Percentiles rank a stretch among this genome's conserved stretches.
phyloP scores from a whole-genome alignment of 768 basidiomycete genomes.

The Psilocybe subaeruginosa region DNA sequence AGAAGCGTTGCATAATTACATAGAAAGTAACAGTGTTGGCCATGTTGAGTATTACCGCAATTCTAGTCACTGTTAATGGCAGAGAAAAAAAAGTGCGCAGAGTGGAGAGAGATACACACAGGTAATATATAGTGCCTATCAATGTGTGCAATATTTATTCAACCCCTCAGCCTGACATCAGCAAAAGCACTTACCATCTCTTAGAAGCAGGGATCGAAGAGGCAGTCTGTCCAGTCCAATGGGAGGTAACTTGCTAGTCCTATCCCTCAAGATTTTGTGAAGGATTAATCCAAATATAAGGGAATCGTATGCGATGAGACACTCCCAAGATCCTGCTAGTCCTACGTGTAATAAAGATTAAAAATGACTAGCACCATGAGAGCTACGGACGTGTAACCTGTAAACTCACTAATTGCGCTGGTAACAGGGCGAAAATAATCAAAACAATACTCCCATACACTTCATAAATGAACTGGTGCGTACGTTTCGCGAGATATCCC shows the following conservation, averaged over 20 bases:
- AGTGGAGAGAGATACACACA: not conserved
- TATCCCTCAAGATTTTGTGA: not conserved
- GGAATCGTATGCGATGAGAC: not conserved
- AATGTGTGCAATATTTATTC: not conserved
- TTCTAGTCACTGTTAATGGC: not conserved
- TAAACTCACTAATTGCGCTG: not conserved
- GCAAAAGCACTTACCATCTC: not conserved
- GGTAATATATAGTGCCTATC: not conserved
- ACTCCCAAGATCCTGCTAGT: slow-evolving; percentile 3
- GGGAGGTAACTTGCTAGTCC: not conserved
- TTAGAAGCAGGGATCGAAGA: not conserved
- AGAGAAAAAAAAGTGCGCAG: not conserved
- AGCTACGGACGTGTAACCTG: too few relatives aligned
- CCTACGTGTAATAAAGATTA: not conserved
- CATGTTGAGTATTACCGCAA: not conserved
- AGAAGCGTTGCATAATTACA: not conserved
- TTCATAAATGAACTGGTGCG: not conserved
- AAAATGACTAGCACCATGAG: too few relatives aligned
- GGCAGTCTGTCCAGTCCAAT: not conserved
- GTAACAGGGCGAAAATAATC: too few relatives aligned
- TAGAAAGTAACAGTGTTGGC: slow-evolving; percentile 1
- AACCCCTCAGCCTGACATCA: too few relatives aligned
- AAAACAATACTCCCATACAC: not conserved
- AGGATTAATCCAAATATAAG: not conserved
- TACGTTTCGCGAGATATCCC: not conserved